Percentiles rank a stretch among this genome's conserved stretches.
Conservation (phyloP, 208 protist genomes). For the Naegleria lovaniensis region DNA sequence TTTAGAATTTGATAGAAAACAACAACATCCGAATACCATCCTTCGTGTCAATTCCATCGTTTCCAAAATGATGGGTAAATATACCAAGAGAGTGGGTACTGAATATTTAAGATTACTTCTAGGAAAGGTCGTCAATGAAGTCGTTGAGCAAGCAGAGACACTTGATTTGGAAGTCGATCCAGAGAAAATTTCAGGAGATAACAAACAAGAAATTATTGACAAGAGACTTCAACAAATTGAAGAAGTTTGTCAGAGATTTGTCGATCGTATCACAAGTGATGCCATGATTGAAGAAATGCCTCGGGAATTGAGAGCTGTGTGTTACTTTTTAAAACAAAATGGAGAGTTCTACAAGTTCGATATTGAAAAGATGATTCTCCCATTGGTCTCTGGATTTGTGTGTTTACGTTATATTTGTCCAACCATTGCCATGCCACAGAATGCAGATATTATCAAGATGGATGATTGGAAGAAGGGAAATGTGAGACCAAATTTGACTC, state of each 20-base stretch:
- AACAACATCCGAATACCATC: constrained; percentile 19
- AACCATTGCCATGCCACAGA: not conserved
- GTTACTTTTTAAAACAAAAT: constrained; percentile 19
- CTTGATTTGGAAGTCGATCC: not conserved
- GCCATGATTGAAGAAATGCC: constrained; percentile 23
- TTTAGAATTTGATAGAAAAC: constrained; percentile 29
- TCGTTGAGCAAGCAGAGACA: not conserved
- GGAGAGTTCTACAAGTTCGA: constrained; percentile 21
- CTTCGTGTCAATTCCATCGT: constrained; percentile 30
- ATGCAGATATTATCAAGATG: not conserved
- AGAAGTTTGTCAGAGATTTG: constrained; percentile 5
- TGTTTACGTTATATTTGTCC: constrained; percentile 26
- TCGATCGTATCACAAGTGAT: constrained; percentile 5
- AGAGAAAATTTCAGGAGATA: not conserved
- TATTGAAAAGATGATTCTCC: constrained; percentile 1
- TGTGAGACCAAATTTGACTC: not conserved
- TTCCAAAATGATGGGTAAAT: constrained; percentile 33
- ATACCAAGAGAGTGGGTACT: constrained; percentile 15
- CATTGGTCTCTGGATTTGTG: constrained; percentile 26
- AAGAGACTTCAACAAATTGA: not conserved
- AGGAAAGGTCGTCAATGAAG: not conserved
- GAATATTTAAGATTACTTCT: not conserved
- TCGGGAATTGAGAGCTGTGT: constrained; percentile 23
- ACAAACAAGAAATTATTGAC: not conserved
- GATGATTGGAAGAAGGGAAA: not conserved